phyloP scores from a whole-genome alignment of 805 yeast genomes.

The Diddensiella caesifluorescens region DNA sequence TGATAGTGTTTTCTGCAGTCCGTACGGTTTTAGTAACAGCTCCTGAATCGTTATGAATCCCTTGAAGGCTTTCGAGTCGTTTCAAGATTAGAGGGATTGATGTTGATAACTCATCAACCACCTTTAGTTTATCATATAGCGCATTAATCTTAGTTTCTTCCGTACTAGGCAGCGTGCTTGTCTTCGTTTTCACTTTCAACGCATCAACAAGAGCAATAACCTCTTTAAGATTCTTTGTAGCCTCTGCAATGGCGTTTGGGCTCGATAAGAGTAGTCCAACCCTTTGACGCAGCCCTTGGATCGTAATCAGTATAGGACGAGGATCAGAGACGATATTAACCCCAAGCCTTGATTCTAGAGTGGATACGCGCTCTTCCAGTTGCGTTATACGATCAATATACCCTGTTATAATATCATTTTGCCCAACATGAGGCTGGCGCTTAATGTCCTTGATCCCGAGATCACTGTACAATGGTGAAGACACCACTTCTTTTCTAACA shows the following conservation, averaged over 20 bases:
- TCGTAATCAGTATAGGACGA: conserved; percentile 8
- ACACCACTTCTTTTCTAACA: not conserved
- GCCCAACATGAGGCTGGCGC: not conserved
- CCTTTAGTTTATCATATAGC: conserved; percentile 13
- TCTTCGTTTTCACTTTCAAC: not conserved
- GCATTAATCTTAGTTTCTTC: conserved; percentile 11
- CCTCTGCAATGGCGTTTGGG: conserved; percentile 8
- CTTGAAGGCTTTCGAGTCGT: conserved; percentile 17
- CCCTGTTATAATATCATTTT: no score
- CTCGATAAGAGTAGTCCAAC: conserved; percentile 16
- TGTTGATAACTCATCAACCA: conserved; percentile 8
- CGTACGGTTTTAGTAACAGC: conserved; percentile 6
- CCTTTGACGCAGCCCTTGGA: conserved; percentile 12
- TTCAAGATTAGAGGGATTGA: conserved; percentile 14
- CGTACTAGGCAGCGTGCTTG: not conserved
- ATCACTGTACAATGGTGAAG: conserved; percentile 4
- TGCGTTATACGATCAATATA: conserved; percentile 12
- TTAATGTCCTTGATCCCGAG: conserved; percentile 3
- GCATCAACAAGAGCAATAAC: conserved; percentile 6
- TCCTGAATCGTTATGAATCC: conserved; percentile 20
- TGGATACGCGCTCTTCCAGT: conserved; percentile 27
- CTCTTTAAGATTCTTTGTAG: conserved; percentile 13
- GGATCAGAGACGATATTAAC: not conserved
- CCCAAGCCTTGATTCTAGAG: conserved; percentile 23
- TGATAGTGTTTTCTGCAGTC: conserved; percentile 13